These are phyloP conservation scores for Pulicaria dysenterica DNA, from an alignment of 129 eudicot genomes.

Conservation along the genomic window DNA sequence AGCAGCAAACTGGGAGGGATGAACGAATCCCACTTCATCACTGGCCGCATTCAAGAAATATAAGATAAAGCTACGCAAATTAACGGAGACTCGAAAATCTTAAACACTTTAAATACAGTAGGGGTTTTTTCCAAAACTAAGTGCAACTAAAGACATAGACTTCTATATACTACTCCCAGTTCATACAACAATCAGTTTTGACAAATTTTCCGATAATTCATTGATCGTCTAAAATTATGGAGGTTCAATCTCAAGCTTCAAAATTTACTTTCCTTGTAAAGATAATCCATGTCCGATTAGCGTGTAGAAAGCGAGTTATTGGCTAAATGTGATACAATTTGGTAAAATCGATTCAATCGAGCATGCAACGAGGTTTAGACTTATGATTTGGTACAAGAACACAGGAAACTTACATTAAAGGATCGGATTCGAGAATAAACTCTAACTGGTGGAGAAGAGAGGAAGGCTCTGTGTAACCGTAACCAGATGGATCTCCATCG, in stretches of 20 bases:
- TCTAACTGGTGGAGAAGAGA: constrained; percentile 46
- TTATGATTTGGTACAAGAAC: not conserved
- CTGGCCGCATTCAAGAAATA: constrained; percentile 40
- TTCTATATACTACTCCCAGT: not conserved
- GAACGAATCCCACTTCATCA: constrained; percentile 92
- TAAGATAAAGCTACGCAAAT: constrained; percentile 16
- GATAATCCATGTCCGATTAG: not conserved
- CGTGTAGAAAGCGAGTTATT: not conserved
- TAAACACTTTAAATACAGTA: not conserved
- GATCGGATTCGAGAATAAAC: constrained; percentile 56
- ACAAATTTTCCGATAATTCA: not conserved
- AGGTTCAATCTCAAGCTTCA: no score
- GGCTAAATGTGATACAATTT: not conserved
- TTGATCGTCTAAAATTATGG: no score
- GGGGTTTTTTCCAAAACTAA: no score
- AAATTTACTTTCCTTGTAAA: no score
- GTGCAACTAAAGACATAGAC: constrained; percentile 5
- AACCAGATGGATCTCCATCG: constrained; percentile 20
- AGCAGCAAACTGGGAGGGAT: constrained; percentile 75
- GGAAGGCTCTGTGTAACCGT: constrained; percentile 22
- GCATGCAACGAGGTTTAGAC: not conserved
- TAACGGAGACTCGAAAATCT: not conserved
- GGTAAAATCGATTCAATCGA: not conserved
- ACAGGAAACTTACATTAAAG: constrained; percentile 55
- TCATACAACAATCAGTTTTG: not conserved